Evolutionary conservation across 176 grass and related monocot species (phyloP).

Genomic region (Ensete glaucum): DNA sequence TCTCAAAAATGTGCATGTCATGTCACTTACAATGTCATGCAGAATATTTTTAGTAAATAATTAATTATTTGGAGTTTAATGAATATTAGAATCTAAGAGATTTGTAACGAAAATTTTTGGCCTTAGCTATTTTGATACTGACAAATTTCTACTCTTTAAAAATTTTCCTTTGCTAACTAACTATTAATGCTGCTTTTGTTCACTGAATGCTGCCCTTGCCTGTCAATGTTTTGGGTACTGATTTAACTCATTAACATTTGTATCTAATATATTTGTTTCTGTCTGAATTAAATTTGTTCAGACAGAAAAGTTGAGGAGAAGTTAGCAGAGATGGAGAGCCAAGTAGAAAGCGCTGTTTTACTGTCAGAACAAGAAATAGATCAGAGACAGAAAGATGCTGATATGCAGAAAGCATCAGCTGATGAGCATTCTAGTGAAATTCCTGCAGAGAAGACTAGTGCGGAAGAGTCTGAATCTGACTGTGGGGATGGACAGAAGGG

Average conservation of each 20-base stretch:
- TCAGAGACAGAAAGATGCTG: constrained; percentile 25
- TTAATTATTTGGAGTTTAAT: too few species aligned
- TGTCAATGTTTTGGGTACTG: background rate
- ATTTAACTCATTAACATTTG: constrained; percentile 4
- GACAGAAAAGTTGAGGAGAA: constrained; percentile 45
- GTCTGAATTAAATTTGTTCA: constrained; percentile 24
- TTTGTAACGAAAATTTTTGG: too few species aligned
- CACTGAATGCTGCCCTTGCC: background rate
- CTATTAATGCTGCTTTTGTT: too few species aligned
- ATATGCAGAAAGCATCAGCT: constrained; percentile 29
- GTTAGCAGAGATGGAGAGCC: constrained; percentile 32
- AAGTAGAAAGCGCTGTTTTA: constrained; percentile 17
- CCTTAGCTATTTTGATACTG: too few species aligned
- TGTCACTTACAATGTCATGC: too few species aligned
- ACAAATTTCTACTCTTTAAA: too few species aligned
- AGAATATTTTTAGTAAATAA: too few species aligned
- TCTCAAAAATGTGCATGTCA: too few species aligned
- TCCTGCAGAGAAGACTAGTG: constrained; percentile 23
- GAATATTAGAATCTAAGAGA: too few species aligned
- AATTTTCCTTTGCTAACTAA: too few species aligned
- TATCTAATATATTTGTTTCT: background rate
- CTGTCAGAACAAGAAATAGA: constrained; percentile 51
- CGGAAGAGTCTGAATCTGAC: constrained; percentile 47
- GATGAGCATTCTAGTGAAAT: constrained; percentile 36
- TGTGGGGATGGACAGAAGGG: constrained; percentile 43